Percentiles rank a stretch among this genome's conserved stretches.
Evolutionary conservation across 2,329 filamentous ascomycete species (phyloP).

Genomic region (Hymenoscyphus albidus): DNA sequence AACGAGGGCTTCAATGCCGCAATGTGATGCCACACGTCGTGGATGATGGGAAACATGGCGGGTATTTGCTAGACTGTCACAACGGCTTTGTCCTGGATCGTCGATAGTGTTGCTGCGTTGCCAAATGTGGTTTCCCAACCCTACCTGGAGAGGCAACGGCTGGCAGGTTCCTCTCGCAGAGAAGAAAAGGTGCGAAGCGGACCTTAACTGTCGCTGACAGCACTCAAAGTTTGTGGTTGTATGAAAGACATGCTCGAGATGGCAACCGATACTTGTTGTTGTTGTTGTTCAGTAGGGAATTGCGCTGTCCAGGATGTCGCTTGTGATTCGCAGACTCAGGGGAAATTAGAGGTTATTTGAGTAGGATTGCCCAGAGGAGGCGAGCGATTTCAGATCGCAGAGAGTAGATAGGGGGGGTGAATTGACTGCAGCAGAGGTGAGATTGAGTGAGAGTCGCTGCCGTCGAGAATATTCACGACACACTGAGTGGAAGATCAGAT

Average conservation of each 20-base stretch:
- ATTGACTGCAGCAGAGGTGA: background rate
- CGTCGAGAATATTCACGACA: background rate
- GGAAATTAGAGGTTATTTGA: background rate
- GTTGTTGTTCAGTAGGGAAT: background rate
- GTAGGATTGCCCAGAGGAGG: background rate
- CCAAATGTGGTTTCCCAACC: background rate
- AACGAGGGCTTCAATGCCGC: constrained; percentile 53
- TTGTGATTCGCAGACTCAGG: background rate
- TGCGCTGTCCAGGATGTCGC: background rate
- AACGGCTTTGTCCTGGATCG: background rate
- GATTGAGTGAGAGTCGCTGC: background rate
- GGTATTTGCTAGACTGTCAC: background rate
- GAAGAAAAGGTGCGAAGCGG: background rate
- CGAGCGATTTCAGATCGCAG: background rate
- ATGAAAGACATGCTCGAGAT: constrained; percentile 11
- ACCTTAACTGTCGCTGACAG: constrained; percentile 8
- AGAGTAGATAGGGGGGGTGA: background rate
- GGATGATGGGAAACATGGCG: constrained; percentile 28
- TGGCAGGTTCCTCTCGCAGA: background rate
- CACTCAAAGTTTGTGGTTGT: constrained; percentile 10
- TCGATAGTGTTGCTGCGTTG: background rate
- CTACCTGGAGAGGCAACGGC: background rate
- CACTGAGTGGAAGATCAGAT: background rate
- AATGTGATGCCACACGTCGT: constrained; percentile 40
- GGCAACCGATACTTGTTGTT: background rate